Conservation (phyloP, 495 filamentous ascomycete genomes). For the Tuber aestivum region DNA sequence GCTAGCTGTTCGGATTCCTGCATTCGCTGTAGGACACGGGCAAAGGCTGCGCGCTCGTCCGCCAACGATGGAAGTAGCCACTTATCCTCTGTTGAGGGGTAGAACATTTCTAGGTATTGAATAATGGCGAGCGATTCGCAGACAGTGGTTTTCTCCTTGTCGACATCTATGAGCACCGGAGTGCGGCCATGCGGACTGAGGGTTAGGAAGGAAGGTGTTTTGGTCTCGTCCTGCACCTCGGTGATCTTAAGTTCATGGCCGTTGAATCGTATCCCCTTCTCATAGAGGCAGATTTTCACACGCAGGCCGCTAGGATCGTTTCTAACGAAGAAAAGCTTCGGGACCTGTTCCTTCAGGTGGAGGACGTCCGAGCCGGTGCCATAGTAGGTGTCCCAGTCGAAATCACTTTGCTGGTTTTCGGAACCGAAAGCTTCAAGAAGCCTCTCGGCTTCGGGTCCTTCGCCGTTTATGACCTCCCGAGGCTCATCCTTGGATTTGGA, state of each 20-base stretch:
- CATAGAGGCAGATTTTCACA: conserved; percentile 33
- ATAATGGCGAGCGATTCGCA: conserved; percentile 44
- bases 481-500: conserved; percentile 58
- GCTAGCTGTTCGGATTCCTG: conserved; percentile 33
- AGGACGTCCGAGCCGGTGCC: conserved; percentile 83
- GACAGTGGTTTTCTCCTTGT: conserved; percentile 38
- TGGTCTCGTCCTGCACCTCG: conserved; percentile 4
- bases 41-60: conserved; percentile 33
- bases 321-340: conserved; percentile 32
- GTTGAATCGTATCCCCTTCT: conserved; percentile 29
- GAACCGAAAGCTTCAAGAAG: conserved; percentile 74
- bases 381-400: conserved; percentile 75
- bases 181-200: conserved; percentile 31
- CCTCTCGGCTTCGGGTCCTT: conserved; percentile 57
- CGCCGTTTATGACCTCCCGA: conserved; percentile 60
- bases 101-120: conserved; percentile 47
- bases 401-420: conserved; percentile 69
- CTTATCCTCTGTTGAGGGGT: conserved; percentile 32
- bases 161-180: conserved; percentile 37
- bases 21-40: conserved; percentile 28
- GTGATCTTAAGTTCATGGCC: conserved; percentile 22
- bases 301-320: conserved; percentile 21
- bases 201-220: conserved; percentile 26
- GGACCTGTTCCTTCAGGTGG: conserved; percentile 48
- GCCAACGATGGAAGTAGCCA: conserved; percentile 26